Base-by-base conservation (phyloP, 352 stramenopile species). In the Globisporangium cederbergense region DNA sequence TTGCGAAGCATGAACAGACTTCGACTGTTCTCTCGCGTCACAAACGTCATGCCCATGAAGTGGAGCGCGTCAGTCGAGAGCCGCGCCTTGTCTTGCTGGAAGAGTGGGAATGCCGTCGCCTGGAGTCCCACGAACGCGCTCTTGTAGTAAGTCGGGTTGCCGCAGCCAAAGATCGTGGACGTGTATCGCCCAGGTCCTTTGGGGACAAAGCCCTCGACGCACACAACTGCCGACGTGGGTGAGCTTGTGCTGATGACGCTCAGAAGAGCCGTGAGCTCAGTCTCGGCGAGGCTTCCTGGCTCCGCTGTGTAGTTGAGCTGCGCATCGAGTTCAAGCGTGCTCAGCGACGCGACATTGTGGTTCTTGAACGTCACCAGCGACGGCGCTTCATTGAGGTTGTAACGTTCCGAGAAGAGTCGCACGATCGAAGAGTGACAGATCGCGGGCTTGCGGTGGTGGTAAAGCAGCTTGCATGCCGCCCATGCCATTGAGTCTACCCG, bases 161-260 rank as follows among this genome's bases (percentile, higher is more conserved):
- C 70, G 43, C 76, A 84, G 22, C 76, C 76, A 57, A 71, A 82
- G 34, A 77, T 65, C 22, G 60, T 59, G 4, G 70, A 20, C 42
- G 55, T 71, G 57, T 82, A 72, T 20, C 30, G 34, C 2, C 67
- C 70, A 2, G 61, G 20, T 4, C 70, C 74, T 34, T 61, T 72
- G 5, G 59, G 62, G 34, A 76, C 36, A 40, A 90, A 82, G 4
- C 71, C 78, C 53, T 86, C 77, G 43, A 87, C 75, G 49, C 81
- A 90, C 4, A 79, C 69, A 30, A 82, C 64, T 1, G 56, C 57
- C 0, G 63, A 77, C 6, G 84, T 60, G 6, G 78, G 81, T 1
- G 67, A 66, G 40, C 81, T 87, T 60, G 75, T 76, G 70, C 75
- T 79, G 65, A 90, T 80, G 34, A 90, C 77, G n/a, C 76, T 61